Evolutionary conservation across 2,329 filamentous ascomycete species (phyloP).

Genomic region (Camillea tinctor): DNA sequence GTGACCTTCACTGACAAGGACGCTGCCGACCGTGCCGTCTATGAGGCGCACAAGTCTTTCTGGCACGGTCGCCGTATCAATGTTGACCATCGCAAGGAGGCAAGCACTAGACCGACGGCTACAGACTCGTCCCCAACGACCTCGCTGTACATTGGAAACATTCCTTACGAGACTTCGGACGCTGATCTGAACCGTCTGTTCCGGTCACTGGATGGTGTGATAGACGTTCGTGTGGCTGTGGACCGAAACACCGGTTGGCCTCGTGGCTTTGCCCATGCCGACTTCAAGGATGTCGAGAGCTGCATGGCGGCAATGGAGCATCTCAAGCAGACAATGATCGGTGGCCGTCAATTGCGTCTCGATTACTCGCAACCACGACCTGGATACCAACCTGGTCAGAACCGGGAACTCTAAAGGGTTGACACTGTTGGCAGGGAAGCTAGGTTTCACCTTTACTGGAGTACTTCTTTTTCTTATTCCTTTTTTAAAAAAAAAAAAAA

Average conservation of each 20-base stretch:
- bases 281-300: conserved; percentile 68
- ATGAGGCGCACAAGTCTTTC: conserved; percentile 30
- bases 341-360: conserved; percentile 63
- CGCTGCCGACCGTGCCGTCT: conserved; percentile 21
- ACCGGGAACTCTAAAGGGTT: background rate
- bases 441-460: background rate
- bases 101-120: conserved; percentile 25
- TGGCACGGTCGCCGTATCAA: conserved; percentile 35
- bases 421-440: background rate
- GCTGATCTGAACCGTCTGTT: conserved; percentile 79
- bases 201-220: conserved; percentile 64
- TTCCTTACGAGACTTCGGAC: conserved; percentile 83
- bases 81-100: conserved; percentile 19
- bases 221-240: conserved; percentile 78
- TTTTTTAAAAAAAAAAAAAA: no score
- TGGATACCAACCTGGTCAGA: background rate
- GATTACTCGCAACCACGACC: conserved; percentile 53
- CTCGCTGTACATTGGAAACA: conserved; percentile 80
- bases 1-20: conserved; percentile 20
- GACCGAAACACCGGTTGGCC: conserved; percentile 78
- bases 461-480: background rate
- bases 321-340: conserved; percentile 58
- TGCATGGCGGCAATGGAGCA: conserved; percentile 59
- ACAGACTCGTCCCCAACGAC: conserved; percentile 46
- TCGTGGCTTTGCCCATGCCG: conserved; percentile 80